Evolutionary conservation across 495 filamentous ascomycete species (phyloP).

Genomic region (Neurospora sp.): DNA sequence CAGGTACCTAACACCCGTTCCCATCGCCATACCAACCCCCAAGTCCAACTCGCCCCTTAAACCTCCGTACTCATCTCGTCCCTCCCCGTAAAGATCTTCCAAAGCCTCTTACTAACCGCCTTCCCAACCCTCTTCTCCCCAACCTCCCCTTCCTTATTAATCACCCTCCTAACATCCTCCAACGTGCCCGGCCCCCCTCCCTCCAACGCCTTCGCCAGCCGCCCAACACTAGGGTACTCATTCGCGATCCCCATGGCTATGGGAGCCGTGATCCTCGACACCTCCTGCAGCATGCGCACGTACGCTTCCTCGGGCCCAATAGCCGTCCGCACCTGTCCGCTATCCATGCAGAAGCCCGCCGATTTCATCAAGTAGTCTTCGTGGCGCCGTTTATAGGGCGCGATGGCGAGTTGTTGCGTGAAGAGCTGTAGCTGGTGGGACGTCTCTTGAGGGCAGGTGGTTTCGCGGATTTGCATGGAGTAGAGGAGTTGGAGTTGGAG

Average conservation of each 20-base stretch:
- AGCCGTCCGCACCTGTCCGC: constrained; percentile 68
- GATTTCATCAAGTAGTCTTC: constrained; percentile 29
- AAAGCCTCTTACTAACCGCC: constrained; percentile 60
- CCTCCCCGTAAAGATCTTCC: constrained; percentile 62
- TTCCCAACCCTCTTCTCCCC: constrained; percentile 57
- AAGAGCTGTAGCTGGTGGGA: constrained; percentile 72
- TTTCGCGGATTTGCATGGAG: constrained; percentile 62
- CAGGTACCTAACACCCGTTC: no score
- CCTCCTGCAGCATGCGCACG: constrained; percentile 69
- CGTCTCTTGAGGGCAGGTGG: constrained; percentile 49
- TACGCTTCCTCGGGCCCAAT: constrained; percentile 60
- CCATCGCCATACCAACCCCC: no score
- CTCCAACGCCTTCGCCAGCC: constrained; percentile 50
- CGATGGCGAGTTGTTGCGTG: constrained; percentile 70
- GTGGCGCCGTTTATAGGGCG: constrained; percentile 52
- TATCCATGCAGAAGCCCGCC: constrained; percentile 74
- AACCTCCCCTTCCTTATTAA: constrained; percentile 57
- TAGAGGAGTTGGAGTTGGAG: constrained; percentile 62
- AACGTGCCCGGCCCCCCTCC: constrained; percentile 48
- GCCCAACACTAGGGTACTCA: constrained; percentile 48
- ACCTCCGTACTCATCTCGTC: constrained; percentile 61
- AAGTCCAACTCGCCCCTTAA: constrained; percentile 18
- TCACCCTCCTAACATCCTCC: constrained; percentile 54
- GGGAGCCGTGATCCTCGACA: constrained; percentile 60
- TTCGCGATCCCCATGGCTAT: constrained; percentile 62